Evolutionary conservation across 306 rosid species (phyloP).

Genomic region (Ormosia emarginata): DNA sequence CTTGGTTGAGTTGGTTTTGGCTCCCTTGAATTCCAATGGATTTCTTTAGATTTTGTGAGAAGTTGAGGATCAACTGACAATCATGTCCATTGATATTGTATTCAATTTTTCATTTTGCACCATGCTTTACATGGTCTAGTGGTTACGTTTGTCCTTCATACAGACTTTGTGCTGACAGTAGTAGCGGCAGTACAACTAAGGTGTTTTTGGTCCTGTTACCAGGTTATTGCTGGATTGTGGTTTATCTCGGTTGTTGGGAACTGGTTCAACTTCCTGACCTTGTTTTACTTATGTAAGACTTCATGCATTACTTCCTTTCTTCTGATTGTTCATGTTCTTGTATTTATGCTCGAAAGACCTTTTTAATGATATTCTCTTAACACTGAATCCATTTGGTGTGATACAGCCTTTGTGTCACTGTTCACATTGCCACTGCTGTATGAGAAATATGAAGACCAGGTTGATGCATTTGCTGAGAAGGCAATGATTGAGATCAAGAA

Average conservation of each 20-base stretch:
- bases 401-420: conserved; percentile 54
- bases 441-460: conserved; percentile 74
- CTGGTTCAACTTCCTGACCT: conserved; percentile 73
- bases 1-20: background rate
- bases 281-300: conserved; percentile 64
- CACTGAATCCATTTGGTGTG: conserved; percentile 13
- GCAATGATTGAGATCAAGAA: conserved; percentile 69
- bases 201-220: conserved; percentile 6
- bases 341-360: background rate
- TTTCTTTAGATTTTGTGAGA: background rate
- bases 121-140: background rate
- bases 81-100: background rate
- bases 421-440: conserved; percentile 72
- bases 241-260: conserved; percentile 58
- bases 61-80: background rate
- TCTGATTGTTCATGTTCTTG: background rate
- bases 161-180: background rate
- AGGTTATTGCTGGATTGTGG: conserved; percentile 68
- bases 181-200: background rate
- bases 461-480: conserved; percentile 74
- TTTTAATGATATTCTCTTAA: conserved; percentile 13
- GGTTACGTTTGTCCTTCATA: background rate
- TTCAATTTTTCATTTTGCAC: background rate
- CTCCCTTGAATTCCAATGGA: background rate
- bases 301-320: background rate